Percentiles rank a stretch among this genome's conserved stretches.
phyloP scores from a whole-genome alignment of 768 basidiomycete genomes.

The Collybia mongolica region DNA sequence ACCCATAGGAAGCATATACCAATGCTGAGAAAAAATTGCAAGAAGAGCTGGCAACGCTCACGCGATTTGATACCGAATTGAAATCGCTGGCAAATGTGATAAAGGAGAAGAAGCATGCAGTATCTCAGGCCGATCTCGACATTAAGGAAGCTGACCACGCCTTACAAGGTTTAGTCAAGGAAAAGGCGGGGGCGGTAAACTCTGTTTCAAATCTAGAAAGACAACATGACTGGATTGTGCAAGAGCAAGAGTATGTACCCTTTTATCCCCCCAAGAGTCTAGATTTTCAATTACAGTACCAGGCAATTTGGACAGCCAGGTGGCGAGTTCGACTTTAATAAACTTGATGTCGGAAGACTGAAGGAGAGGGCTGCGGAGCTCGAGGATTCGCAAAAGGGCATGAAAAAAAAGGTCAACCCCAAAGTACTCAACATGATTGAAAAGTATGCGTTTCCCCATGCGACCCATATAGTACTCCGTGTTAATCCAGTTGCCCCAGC shows the following conservation, averaged over 20 bases:
- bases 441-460: constrained; percentile 49
- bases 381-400: constrained; percentile 73
- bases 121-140: constrained; percentile 63
- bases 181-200: constrained; percentile 54
- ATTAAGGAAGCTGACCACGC: constrained; percentile 73
- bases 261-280: not conserved
- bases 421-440: constrained; percentile 98
- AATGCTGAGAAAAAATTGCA: constrained; percentile 71
- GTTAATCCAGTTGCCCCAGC: constrained; percentile 35
- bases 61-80: constrained; percentile 86
- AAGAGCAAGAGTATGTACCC: constrained; percentile 75
- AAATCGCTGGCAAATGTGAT: constrained; percentile 80
- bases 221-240: constrained; percentile 82
- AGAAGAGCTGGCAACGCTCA: constrained; percentile 85
- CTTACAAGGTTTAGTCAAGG: constrained; percentile 59
- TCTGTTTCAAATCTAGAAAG: constrained; percentile 69
- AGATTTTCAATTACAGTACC: constrained; percentile 3
- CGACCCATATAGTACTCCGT: not conserved
- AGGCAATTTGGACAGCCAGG: constrained; percentile 85
- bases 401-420: constrained; percentile 95
- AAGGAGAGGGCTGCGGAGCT: constrained; percentile 70
- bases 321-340: constrained; percentile 78
- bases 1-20: constrained; percentile 51
- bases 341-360: constrained; percentile 58
- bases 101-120: constrained; percentile 74